Evolutionary conservation across 176 grass and related monocot genomes (phyloP), one percentile per base, ranked within the genome.

Genomic region (Aegilops umbellulata): DNA sequence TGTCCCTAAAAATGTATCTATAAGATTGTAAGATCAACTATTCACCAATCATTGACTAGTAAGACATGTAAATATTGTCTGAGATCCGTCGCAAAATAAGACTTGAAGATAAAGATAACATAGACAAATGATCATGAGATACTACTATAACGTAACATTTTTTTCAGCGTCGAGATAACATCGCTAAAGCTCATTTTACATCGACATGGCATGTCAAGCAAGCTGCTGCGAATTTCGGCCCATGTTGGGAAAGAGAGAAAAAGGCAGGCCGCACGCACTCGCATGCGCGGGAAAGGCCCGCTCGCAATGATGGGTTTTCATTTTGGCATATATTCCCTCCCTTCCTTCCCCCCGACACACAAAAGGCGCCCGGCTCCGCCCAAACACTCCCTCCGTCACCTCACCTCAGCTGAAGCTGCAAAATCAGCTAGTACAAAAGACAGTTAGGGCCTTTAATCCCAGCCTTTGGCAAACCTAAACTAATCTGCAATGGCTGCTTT

Each of bases 281-380:
- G 81, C 85, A 79, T 41, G 84, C 66, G 62, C 63, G 80, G 58
- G 77, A 85, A 88, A 91, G 85, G 82, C 62, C 89, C 81, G 89
- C 51, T 77, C 61, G 86, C 49, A 88, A 88, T 84, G 89, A 91
- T 91, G 81, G 82, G 36, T 80, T 57, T 66, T 81, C 68, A 49
- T 91, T 87, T 84, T 75, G 69, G 89, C 89, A 91, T 85, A 87
- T 91, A 91, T 91, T 91, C 88, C 78, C 38, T 88, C 87, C 84
- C 87, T 85, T 72, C 62, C 38, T 31, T 51, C 25, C 42, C 1
- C 34, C 32, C 46, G 47, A 17, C 51, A 22, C 49, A 9, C 85
- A 81, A 91, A 88, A 91, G 85, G 85, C 34, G 23, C 14, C 47
- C 14, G 41, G 1, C 72, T 19, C 89, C 22, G 25, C 10, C 85